phyloP scores from a whole-genome alignment of 495 filamentous ascomycete genomes.

The Barbatosphaeria neglecta region DNA sequence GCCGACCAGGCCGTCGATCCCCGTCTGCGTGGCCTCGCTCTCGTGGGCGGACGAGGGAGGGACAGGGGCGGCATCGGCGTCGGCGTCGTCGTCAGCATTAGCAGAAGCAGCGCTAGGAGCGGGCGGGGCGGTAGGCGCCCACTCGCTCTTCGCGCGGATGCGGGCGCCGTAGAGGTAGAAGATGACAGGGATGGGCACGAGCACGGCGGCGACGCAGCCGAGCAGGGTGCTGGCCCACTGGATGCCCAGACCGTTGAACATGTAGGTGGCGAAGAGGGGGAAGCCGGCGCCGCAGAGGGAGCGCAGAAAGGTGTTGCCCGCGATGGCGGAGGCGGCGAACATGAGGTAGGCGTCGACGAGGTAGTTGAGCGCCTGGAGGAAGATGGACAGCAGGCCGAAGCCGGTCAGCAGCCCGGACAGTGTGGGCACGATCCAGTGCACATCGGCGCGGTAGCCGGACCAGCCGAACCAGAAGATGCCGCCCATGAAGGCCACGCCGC shows the following conservation, averaged over 20 bases:
- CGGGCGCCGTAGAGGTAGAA: constrained; percentile 53
- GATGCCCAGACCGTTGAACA: constrained; percentile 69
- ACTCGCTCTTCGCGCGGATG: constrained; percentile 55
- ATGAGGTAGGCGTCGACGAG: constrained; percentile 82
- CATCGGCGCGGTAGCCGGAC: constrained; percentile 50
- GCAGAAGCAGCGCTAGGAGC: neutral
- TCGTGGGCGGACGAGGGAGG: no score
- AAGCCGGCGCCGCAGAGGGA: constrained; percentile 67
- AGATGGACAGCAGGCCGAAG: constrained; percentile 62
- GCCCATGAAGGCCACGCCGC: constrained; percentile 58
- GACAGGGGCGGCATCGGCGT: neutral
- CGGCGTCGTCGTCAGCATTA: neutral
- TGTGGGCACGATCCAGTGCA: constrained; percentile 78
- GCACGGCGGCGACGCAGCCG: constrained; percentile 53
- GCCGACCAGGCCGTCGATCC: neutral
- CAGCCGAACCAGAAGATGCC: constrained; percentile 88
- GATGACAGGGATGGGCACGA: constrained; percentile 65
- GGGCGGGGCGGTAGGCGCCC: constrained; percentile 43
- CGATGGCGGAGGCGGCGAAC: constrained; percentile 79
- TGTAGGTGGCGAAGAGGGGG: constrained; percentile 70
- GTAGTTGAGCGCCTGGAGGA: constrained; percentile 78
- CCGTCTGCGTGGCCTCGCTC: neutral
- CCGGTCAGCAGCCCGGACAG: constrained; percentile 51
- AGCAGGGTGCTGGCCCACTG: constrained; percentile 69
- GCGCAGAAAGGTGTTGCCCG: constrained; percentile 80